Conservation (phyloP, 805 yeast genomes). For the Starmerella potacharoeniae region DNA sequence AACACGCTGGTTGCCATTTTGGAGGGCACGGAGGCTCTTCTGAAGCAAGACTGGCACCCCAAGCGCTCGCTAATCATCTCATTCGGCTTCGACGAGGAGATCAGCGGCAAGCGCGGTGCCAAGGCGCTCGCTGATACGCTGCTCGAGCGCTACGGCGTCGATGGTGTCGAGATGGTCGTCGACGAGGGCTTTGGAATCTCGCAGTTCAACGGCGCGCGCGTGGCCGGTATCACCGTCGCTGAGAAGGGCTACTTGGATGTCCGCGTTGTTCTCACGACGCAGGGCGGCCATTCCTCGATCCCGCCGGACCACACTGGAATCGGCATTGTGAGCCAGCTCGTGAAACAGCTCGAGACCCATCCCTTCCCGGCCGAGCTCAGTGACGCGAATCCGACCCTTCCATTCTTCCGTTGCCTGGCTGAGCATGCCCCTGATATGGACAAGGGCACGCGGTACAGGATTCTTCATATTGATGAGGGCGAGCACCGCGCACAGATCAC, state of each 20-base stretch:
- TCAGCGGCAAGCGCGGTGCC: constrained; percentile 56
- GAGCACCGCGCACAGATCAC: constrained; percentile 13
- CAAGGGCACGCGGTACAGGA: constrained; percentile 14
- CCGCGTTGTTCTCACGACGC: constrained; percentile 40
- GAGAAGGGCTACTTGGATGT: constrained; percentile 52
- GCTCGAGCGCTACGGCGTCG: constrained; percentile 43
- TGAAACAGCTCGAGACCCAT: constrained; percentile 44
- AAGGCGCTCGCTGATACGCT: constrained; percentile 38
- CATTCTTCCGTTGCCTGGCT: constrained; percentile 52
- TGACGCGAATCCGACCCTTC: constrained; percentile 48
- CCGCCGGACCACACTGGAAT: constrained; percentile 78
- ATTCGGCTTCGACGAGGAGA: constrained; percentile 76
- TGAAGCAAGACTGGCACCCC: constrained; percentile 44
- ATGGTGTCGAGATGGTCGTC: constrained; percentile 52
- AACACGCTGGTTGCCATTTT: constrained; percentile 53
- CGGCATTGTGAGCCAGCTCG: constrained; percentile 57
- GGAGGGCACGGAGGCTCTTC: constrained; percentile 50
- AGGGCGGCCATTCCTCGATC: constrained; percentile 70
- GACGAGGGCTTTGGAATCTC: constrained; percentile 55
- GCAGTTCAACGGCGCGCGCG: constrained; percentile 35
- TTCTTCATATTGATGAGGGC: constrained; percentile 16
- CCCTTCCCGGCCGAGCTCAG: constrained; percentile 45
- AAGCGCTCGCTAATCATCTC: constrained; percentile 52
- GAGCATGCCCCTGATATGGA: constrained; percentile 22
- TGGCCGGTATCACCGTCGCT: constrained; percentile 46